Evolutionary conservation across 768 basidiomycete species (phyloP), one percentile per base, ranked within the genome.

Genomic region (Lactarius quietus): DNA sequence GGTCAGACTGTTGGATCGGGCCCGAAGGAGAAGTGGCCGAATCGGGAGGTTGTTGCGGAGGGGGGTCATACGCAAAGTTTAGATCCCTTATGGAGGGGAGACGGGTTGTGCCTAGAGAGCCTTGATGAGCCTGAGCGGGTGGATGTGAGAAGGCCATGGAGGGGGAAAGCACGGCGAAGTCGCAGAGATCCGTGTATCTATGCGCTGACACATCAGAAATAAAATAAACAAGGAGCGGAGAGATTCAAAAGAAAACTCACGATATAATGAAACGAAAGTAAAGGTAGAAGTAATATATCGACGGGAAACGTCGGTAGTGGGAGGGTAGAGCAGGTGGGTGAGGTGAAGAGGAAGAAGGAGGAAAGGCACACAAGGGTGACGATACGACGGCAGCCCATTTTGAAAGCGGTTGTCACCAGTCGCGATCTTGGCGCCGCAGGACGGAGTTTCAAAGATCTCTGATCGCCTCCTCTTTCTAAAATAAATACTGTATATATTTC

Each of bases 11-110:
- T 26, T 72, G 70, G 43, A 74, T 67, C 26, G 76, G 74, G 57
- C 72, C 63, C 69, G 75, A 62, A 57, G 68, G 60, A 12, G 75
- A 69, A 26, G 76, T 64, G 43, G 68, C 65, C 57, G 78, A 76
- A 65, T 78, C 77, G 33, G 74, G 71, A 61, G 64, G 59, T 7
- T 61, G 28, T 65, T 65, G 64, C 23, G 76, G 68, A 36, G 76
- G 74, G 28, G 78, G 68, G 59, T 70, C 73, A 61, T 82, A 83
- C 62, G 73, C 73, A 68, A 90, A 89, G 73, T 88, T 86, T 73
- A 91, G 81, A 72, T 88, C 87, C 77, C 84, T 89, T 73, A 90
- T 81, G 23, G 88, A 88, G 0, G 89, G 89, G 6, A 89, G 81
- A 43, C 86, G 86, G 75, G 63, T 81, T 77, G 71, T 80, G 57